phyloP scores from a whole-genome alignment of 73 alveolate genomes.

The Vitrella brassicaformis region DNA sequence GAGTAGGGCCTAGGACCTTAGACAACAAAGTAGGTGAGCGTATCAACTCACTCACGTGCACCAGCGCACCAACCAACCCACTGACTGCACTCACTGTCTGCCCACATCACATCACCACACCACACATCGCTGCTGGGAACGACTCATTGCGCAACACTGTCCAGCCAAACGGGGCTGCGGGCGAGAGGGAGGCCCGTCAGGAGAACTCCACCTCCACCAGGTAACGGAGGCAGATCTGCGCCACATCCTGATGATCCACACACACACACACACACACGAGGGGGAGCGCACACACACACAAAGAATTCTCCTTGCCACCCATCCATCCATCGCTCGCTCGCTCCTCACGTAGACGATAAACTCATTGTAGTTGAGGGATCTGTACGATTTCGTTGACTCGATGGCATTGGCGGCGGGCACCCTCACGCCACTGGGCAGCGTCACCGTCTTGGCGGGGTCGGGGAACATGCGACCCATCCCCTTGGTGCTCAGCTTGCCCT shows the following conservation, averaged over 20 bases:
- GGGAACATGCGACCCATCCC: conserved; percentile 60
- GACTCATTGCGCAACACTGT: no score
- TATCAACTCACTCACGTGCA: background rate
- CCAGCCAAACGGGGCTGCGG: background rate
- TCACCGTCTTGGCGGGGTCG: conserved; percentile 46
- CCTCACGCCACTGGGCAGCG: conserved; percentile 75
- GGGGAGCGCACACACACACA: background rate
- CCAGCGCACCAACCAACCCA: background rate
- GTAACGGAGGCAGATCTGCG: conserved; percentile 73
- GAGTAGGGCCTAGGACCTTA: background rate
- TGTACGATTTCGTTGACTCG: no score
- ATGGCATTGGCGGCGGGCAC: no score
- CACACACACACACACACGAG: background rate
- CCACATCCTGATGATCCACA: conserved; percentile 30
- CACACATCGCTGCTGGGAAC: no score
- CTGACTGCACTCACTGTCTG: background rate
- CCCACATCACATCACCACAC: no score
- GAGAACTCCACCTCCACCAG: conserved; percentile 22
- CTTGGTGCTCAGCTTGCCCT: conserved; percentile 43
- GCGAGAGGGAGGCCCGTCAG: background rate
- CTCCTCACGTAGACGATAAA: no score
- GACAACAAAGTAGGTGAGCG: background rate
- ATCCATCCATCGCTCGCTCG: no score
- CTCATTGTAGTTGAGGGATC: no score
- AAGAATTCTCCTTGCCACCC: no score